A percentile compares a stretch with the other conserved stretches of the same genome.
Conservation (phyloP, 129 eudicot species). For the Flaveria brownii region DNA sequence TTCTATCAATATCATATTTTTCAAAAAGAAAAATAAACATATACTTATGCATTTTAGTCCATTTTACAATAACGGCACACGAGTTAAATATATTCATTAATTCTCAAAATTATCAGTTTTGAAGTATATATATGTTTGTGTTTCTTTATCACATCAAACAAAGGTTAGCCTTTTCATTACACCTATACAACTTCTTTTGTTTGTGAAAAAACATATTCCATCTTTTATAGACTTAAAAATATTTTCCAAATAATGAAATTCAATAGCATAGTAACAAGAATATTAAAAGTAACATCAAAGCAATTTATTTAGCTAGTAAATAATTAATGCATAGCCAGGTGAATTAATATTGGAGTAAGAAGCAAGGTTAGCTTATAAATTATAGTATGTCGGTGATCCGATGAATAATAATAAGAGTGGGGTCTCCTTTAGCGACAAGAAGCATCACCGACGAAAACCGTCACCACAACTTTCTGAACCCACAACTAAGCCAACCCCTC, state of each 20-base stretch:
- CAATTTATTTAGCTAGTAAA: background rate
- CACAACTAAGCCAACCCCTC: conserved; percentile 16
- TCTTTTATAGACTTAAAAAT: background rate
- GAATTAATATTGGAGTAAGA: background rate
- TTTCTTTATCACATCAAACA: no score
- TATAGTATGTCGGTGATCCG: conserved; percentile 27
- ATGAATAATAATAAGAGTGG: background rate
- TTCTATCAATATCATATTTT: no score
- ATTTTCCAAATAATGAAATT: background rate
- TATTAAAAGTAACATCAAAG: background rate
- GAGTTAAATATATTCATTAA: no score
- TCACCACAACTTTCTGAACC: conserved; percentile 28
- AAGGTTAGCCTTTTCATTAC: no score
- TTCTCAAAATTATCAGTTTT: no score
- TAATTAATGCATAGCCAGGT: no score
- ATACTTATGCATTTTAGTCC: no score
- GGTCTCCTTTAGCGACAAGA: conserved; percentile 18
- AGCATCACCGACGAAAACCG: conserved; percentile 34
- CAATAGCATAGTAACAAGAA: background rate
- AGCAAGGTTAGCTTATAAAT: background rate
- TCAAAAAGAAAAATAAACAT: no score
- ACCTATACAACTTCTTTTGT: no score
- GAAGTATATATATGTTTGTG: no score
- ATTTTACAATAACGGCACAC: no score
- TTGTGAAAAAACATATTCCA: no score